Conservation (phyloP, 345 rosid species). For the Physaria fendleri region DNA sequence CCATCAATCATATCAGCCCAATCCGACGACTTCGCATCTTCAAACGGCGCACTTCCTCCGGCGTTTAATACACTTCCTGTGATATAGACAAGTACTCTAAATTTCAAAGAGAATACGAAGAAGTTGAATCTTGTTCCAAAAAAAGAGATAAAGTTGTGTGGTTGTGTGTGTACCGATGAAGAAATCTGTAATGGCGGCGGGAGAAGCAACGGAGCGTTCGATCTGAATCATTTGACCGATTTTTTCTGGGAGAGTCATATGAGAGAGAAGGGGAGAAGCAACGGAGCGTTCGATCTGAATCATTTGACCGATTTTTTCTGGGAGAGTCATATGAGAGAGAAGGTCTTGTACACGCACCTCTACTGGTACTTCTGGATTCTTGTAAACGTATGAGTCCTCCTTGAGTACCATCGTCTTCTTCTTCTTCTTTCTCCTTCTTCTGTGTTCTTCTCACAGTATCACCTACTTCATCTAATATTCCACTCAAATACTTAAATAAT, state of each 20-base stretch:
- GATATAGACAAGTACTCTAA: not conserved
- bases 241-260: slow-evolving; percentile 72
- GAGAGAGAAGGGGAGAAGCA: slow-evolving; percentile 60
- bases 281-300: slow-evolving; percentile 67
- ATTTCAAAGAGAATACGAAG: not conserved
- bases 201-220: slow-evolving; percentile 22
- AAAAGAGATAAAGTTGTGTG: not conserved
- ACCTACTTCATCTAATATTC: too few relatives aligned
- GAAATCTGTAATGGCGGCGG: slow-evolving; percentile 1
- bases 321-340: slow-evolving; percentile 69
- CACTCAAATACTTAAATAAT: too few relatives aligned
- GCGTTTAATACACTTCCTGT: slow-evolving; percentile 75
- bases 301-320: slow-evolving; percentile 84
- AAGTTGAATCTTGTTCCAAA: too few relatives aligned
- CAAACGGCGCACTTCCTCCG: slow-evolving; percentile 69
- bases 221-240: slow-evolving; percentile 64
- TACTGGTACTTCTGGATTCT: slow-evolving; percentile 43
- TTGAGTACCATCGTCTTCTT: too few relatives aligned
- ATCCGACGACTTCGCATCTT: slow-evolving; percentile 51
- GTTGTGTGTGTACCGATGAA: slow-evolving; percentile 17
- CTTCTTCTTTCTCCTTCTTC: too few relatives aligned
- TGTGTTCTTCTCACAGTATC: too few relatives aligned
- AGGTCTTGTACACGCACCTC: slow-evolving; percentile 75
- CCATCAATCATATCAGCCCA: slow-evolving; percentile 90
- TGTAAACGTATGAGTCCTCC: slow-evolving; percentile 56